These are phyloP conservation scores for Spiromastix sp. DNA, from an alignment of 2,329 filamentous ascomycete species.

Conservation along the genomic window DNA sequence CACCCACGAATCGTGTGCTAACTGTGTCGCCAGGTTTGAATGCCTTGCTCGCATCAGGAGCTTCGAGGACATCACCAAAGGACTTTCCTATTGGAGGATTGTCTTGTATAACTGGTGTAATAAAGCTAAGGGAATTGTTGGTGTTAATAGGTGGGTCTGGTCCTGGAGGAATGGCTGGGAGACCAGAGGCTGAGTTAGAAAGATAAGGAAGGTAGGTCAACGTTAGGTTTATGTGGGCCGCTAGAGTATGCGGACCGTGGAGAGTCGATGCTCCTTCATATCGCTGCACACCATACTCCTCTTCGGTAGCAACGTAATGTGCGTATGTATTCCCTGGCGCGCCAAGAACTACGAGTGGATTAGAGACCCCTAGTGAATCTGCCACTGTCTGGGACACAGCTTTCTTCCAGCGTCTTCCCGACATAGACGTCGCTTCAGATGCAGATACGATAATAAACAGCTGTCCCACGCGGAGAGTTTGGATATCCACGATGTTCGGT, in stretches of 20 bases:
- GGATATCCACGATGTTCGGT: constrained; percentile 84
- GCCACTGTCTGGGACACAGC: constrained; percentile 51
- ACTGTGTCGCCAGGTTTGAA: constrained; percentile 55
- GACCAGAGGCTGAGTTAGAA: constrained; percentile 32
- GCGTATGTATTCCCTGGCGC: constrained; percentile 87
- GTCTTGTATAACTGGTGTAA: constrained; percentile 68
- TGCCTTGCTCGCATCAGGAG: constrained; percentile 41
- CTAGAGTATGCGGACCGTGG: constrained; percentile 70
- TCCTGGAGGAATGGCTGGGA: constrained; percentile 39
- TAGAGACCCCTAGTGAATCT: constrained; percentile 38
- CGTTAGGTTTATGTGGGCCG: constrained; percentile 80
- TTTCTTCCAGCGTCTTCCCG: constrained; percentile 73
- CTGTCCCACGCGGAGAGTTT: constrained; percentile 74
- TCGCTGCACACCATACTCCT: constrained; percentile 74
- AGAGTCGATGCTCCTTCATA: constrained; percentile 94
- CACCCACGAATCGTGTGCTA: constrained; percentile 64
- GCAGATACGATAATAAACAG: constrained; percentile 74
- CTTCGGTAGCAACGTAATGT: constrained; percentile 67
- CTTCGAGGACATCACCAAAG: constrained; percentile 58
- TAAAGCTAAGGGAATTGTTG: constrained; percentile 66
- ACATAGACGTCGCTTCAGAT: constrained; percentile 87
- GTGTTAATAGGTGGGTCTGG: constrained; percentile 68
- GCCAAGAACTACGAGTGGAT: constrained; percentile 70
- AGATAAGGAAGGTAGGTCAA: constrained; percentile 62
- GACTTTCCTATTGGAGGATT: constrained; percentile 51